Evolutionary conservation across 2,329 filamentous ascomycete genomes (phyloP), one percentile per base, ranked within the genome.

Genomic region (Diplodia seriata): DNA sequence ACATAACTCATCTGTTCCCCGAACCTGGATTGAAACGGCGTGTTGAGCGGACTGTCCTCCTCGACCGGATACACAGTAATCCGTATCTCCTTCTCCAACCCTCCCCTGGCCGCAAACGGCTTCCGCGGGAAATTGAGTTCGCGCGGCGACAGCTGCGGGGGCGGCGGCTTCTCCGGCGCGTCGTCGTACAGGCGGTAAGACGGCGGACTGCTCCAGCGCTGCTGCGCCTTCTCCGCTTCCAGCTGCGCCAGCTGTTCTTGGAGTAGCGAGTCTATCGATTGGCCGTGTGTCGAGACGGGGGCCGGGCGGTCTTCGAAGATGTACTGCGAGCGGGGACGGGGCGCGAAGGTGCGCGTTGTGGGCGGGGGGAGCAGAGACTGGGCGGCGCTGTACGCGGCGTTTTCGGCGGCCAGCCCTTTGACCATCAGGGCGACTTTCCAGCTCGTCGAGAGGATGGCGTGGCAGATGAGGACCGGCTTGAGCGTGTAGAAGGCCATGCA

Each of bases 401-500:
- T 47, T 20, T n/a, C 43, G 20, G 26, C 53, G 2, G 63, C 56
- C 53, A 66, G 18, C 3, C 40, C 40, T 11, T 55, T 31, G 31
- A 57, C 43, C 14, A 31, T 56, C n/a, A 53, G 53, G 29, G 29
- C 15, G 12, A 43, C 33, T 4, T 36, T 56, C 53, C 53, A 49
- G 20, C 26, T 29, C 31, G 51, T 38, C 12, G 40, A 23, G 38
- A 47, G 12, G 40, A 66, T 66, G 53, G 63, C 50, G 14, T 40
- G 63, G 40, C 53, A 66, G 6, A 18, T 36, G n/a, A 66, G 31
- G 3, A 66, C 1, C 31, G 63, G 63, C 31, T 31, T 47, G 47
- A 57, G 4, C 11, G 51, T 57, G 38, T 57, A 66, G 40, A 57
- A 66, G 43, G 53, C 49, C 26, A 66, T n/a, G 26, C 38, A 66